A percentile compares a stretch with the other conserved stretches of the same genome.
phyloP scores from a whole-genome alignment of 495 filamentous ascomycete genomes.

The Niebla homalea region DNA sequence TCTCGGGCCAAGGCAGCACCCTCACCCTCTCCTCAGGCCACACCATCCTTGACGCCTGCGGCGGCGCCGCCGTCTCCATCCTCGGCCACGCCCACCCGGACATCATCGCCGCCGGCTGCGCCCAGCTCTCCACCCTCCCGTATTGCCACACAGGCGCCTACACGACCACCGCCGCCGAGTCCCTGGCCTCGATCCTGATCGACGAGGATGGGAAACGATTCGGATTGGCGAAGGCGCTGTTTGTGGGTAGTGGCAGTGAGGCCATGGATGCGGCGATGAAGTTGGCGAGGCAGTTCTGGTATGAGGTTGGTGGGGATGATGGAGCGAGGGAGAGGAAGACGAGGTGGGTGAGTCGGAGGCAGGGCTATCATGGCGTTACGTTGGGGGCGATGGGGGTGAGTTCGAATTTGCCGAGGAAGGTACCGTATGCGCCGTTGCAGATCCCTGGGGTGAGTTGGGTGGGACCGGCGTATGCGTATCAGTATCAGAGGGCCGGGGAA shows the following conservation, averaged over 20 bases:
- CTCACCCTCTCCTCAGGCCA: conserved; percentile 44
- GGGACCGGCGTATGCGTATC: conserved; percentile 57
- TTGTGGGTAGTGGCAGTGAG: conserved; percentile 47
- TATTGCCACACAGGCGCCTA: conserved; percentile 44
- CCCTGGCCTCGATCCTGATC: conserved; percentile 29
- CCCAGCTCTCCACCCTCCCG: conserved; percentile 36
- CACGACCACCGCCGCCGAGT: conserved; percentile 32
- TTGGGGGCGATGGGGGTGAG: conserved; percentile 51
- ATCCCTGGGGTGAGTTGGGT: conserved; percentile 47
- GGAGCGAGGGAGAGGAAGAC: conserved; percentile 32
- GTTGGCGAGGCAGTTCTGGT: conserved; percentile 47
- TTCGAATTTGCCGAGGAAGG: conserved; percentile 47
- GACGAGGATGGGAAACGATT: conserved; percentile 24
- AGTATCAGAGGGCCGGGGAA: conserved; percentile 29
- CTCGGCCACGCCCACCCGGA: conserved; percentile 35
- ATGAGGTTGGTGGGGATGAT: conserved; percentile 29
- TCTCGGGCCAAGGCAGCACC: conserved; percentile 33
- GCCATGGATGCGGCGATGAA: conserved; percentile 59
- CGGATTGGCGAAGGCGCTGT: conserved; percentile 31
- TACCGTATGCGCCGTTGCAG: conserved; percentile 55
- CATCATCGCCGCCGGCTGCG: conserved; percentile 31
- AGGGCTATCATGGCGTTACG: conserved; percentile 68
- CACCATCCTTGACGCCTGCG: conserved; percentile 48
- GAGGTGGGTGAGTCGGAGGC: conserved; percentile 52
- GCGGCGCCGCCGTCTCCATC: conserved; percentile 38